Conservation (phyloP, 2,329 filamentous ascomycete genomes). For the Fusarium aywerte region DNA sequence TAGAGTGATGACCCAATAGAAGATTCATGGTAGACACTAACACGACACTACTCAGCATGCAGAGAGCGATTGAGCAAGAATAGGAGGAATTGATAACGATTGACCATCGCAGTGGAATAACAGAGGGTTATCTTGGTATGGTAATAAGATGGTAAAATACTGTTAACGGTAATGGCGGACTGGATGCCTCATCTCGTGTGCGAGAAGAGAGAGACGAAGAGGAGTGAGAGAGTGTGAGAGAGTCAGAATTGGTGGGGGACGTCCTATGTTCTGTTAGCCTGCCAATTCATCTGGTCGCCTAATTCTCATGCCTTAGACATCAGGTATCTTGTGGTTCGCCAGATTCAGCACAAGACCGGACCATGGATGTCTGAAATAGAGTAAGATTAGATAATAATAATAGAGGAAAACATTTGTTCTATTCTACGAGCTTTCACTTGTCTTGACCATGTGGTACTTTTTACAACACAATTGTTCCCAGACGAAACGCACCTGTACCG, state of each 20-base stretch:
- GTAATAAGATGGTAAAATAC: neutral
- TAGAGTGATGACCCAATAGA: neutral
- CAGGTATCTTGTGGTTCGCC: conserved; percentile 13
- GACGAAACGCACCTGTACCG: too few relatives aligned
- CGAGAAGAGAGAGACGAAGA: neutral
- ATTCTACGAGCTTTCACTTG: neutral
- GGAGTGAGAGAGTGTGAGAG: neutral
- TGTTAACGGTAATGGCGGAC: conserved; percentile 1
- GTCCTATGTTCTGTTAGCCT: neutral
- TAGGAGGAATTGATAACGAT: neutral
- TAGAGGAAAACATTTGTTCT: neutral
- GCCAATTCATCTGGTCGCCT: conserved; percentile 26
- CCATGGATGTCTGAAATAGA: neutral
- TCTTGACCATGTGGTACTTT: too few relatives aligned
- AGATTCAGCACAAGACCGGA: neutral
- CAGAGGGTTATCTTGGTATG: neutral
- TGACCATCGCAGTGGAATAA: accelerated
- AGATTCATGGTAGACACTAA: neutral
- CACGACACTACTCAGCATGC: neutral
- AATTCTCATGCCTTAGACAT: conserved; percentile 15
- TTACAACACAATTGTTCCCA: neutral
- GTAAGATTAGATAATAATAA: neutral
- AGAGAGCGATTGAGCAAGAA: neutral
- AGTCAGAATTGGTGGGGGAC: neutral
- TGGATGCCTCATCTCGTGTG: neutral